Base-by-base conservation (phyloP, 179 eudicot species). In the Vitellaria paradoxa region DNA sequence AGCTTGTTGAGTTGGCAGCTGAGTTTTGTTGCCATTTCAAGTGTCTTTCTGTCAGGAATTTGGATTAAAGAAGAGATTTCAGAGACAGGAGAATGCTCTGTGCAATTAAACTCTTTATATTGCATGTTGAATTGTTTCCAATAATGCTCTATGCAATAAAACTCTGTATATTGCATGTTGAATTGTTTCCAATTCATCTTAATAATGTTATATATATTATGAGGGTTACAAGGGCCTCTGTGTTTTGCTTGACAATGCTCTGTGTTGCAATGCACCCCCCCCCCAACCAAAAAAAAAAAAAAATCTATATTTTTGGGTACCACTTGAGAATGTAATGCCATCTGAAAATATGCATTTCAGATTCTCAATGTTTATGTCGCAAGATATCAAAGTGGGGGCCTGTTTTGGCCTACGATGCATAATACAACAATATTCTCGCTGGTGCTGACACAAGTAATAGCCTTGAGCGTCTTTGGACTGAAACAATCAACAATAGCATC, bases 391-490 rank as follows among this genome's bases (percentile, higher is more conserved):
- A 94, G 84, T 42, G 97, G 94, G 64, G 98, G 98, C 26, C 79
- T 81, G 63, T 94, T 85, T 79, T 94, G 98, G 98, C 97, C 96
- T n/a, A 70, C 90, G 72, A 85, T 89, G 63, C 96, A 92, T 76
- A 87, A 73, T 80, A 81, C 96, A 45, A 83, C 87, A 30, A 89
- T 91, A 66, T 92, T 92, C 78, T 86, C 96, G 10, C 65, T 94
- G 86, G 83, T 92, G 84, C 81, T 94, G 65, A 88, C 86, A 65
- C 98, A 94, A 81, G 26, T 87, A 49, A 81, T 94, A 52, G 88
- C 89, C 65, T 18, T 60, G 77, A 94, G 93, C 50, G 89, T 91
- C 57, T 93, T 96, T 72, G 89, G 82, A 42, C 30, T 87, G 74
- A 96, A 93, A 80, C 20, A 81, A 3, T 84, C 94, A 2, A 70